A percentile compares a stretch with the other conserved stretches of the same genome.
phyloP scores from a whole-genome alignment of 1,284 basidiomycete genomes.

The Paramarasmius palmivorus region DNA sequence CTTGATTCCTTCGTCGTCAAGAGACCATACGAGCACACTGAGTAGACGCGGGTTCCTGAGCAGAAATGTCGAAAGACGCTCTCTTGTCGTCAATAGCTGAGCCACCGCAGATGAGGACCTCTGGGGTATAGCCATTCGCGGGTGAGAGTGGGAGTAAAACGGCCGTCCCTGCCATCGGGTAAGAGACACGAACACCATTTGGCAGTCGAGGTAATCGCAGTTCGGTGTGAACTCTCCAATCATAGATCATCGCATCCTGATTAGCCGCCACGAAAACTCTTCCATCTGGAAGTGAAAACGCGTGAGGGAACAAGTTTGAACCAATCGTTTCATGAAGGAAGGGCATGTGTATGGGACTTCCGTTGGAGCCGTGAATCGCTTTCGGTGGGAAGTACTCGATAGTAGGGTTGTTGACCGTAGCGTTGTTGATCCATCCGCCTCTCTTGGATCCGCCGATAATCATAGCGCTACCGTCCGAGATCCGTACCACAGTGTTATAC shows the following conservation, averaged over 20 bases:
- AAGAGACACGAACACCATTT: constrained; percentile 79
- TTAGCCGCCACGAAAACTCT: constrained; percentile 81
- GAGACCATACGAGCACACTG: constrained; percentile 73
- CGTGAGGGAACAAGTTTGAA: constrained; percentile 82
- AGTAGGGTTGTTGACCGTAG: constrained; percentile 78
- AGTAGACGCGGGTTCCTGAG: constrained; percentile 67
- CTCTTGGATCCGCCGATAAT: constrained; percentile 79
- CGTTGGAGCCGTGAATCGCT: constrained; percentile 62
- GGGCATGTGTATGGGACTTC: constrained; percentile 57
- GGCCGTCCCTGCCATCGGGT: constrained; percentile 77
- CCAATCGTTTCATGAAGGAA: constrained; percentile 76
- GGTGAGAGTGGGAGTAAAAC: constrained; percentile 71
- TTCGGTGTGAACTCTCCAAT: constrained; percentile 70
- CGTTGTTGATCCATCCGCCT: constrained; percentile 82
- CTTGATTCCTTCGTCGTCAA: constrained; percentile 65
- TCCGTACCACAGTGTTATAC: constrained; percentile 72
- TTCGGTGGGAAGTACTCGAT: constrained; percentile 83
- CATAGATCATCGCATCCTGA: constrained; percentile 76
- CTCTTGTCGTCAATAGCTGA: constrained; percentile 66
- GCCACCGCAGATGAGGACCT: constrained; percentile 79
- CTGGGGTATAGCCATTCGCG: constrained; percentile 63
- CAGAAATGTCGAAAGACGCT: constrained; percentile 62
- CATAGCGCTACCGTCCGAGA: constrained; percentile 78
- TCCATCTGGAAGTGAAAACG: constrained; percentile 72
- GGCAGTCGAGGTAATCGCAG: constrained; percentile 68